Evolutionary conservation across 2,329 filamentous ascomycete genomes (phyloP).

Genomic region (Ceratocystis papillata): DNA sequence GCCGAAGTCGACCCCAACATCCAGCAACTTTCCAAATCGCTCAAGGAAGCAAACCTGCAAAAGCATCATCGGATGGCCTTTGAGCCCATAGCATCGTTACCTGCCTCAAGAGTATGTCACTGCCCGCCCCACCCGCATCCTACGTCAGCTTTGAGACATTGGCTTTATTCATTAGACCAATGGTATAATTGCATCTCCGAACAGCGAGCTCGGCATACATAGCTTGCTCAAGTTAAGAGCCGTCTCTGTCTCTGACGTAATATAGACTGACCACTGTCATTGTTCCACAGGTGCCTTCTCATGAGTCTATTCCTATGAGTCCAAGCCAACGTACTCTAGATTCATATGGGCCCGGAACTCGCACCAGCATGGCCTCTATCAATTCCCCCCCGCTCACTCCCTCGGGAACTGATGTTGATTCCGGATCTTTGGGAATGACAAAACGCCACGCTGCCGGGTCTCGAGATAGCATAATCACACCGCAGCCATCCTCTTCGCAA

Average conservation of each 20-base stretch:
- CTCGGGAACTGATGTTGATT: constrained; percentile 52
- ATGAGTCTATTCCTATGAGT: constrained; percentile 22
- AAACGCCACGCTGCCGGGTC: constrained; percentile 23
- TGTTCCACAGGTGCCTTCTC: constrained; percentile 18
- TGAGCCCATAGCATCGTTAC: constrained; percentile 72
- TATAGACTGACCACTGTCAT: constrained; percentile 9
- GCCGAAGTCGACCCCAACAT: constrained; percentile 16
- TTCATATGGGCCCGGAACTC: constrained; percentile 10
- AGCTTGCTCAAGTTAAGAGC: neutral
- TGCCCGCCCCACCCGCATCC: constrained; percentile 14
- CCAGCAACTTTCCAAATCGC: constrained; percentile 18
- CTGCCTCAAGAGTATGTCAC: constrained; percentile 63
- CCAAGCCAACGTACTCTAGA: constrained; percentile 20
- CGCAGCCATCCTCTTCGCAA: constrained; percentile 52
- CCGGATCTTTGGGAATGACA: constrained; percentile 12
- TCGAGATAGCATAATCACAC: constrained; percentile 48
- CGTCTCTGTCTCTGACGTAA: neutral
- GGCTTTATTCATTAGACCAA: neutral
- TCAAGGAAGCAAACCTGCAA: constrained; percentile 22
- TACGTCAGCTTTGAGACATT: neutral
- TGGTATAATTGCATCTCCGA: neutral
- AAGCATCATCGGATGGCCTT: constrained; percentile 40
- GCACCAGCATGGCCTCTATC: constrained; percentile 51
- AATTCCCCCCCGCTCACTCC: constrained; percentile 86
- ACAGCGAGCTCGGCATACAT: neutral